Percentiles rank a stretch among this genome's conserved stretches.
phyloP scores from a whole-genome alignment of 768 basidiomycete species.

The Trametes cinnabarina region DNA sequence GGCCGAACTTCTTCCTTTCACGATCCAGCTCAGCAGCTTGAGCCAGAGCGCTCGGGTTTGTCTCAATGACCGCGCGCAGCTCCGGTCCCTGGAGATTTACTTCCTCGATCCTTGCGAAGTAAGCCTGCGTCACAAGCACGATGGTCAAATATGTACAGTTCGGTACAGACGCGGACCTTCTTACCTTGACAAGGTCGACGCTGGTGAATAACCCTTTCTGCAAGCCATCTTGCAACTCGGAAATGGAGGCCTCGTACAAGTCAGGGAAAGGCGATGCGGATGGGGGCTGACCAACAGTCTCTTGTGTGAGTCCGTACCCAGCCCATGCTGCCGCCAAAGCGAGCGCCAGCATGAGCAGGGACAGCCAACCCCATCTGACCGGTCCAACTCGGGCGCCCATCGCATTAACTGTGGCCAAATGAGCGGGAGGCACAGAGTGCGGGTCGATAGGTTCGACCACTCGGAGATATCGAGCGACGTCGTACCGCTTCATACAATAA shows the following conservation, averaged over 20 bases:
- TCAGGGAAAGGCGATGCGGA: constrained; percentile 39
- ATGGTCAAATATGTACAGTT: background rate
- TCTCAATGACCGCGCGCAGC: constrained; percentile 58
- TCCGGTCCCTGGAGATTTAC: constrained; percentile 58
- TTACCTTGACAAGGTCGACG: constrained; percentile 60
- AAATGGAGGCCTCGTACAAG: constrained; percentile 58
- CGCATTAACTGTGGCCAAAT: background rate
- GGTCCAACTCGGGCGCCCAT: background rate
- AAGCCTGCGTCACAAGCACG: constrained; percentile 44
- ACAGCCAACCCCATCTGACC: constrained; percentile 1
- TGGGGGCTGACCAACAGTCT: background rate
- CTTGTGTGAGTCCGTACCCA: constrained; percentile 4
- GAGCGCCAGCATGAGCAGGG: background rate
- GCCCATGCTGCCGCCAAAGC: background rate
- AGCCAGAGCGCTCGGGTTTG: constrained; percentile 49
- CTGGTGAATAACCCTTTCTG: constrained; percentile 52
- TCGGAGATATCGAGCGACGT: no score
- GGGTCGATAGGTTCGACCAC: no score
- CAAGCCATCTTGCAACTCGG: constrained; percentile 48
- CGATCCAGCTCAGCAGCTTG: constrained; percentile 44
- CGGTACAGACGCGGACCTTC: background rate
- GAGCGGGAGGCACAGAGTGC: background rate
- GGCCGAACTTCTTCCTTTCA: constrained; percentile 22
- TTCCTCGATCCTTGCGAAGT: constrained; percentile 63
- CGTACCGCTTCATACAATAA: background rate